Evolutionary conservation across 2,329 filamentous ascomycete genomes (phyloP).

Genomic region (Ascochyta rabiei): DNA sequence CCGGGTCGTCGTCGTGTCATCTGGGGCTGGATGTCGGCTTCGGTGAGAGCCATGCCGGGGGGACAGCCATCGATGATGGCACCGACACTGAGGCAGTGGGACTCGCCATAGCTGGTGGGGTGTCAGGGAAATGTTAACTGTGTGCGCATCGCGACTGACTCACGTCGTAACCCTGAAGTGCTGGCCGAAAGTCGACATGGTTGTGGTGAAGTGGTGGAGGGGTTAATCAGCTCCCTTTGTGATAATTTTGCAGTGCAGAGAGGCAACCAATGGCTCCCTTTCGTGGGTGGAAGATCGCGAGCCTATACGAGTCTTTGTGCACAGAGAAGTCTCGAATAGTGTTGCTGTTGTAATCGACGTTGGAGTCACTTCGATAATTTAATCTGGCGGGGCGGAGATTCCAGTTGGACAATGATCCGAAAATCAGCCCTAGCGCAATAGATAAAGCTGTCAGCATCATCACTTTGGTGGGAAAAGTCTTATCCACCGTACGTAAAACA

Average conservation of each 20-base stretch:
- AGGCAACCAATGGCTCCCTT: conserved; percentile 5
- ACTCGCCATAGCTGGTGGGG: conserved; percentile 72
- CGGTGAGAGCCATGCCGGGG: conserved; percentile 82
- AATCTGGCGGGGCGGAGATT: conserved; percentile 27
- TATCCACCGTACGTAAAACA: background rate
- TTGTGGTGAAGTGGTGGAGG: conserved; percentile 15
- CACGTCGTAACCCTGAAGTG: conserved; percentile 84
- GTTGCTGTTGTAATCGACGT: conserved; percentile 19
- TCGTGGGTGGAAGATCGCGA: background rate
- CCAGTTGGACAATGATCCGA: conserved; percentile 11
- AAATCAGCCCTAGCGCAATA: conserved; percentile 10
- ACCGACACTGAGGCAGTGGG: conserved; percentile 89
- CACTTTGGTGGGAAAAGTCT: background rate
- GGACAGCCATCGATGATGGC: conserved; percentile 95
- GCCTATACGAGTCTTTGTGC: background rate
- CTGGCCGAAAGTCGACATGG: conserved; percentile 78
- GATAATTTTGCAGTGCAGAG: background rate
- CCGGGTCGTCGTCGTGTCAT: conserved; percentile 89
- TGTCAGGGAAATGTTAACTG: conserved; percentile 17
- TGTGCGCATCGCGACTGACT: conserved; percentile 38
- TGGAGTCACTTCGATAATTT: conserved; percentile 31
- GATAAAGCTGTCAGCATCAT: no score
- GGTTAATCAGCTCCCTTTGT: conserved; percentile 10
- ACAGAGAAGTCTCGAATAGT: conserved; percentile 13
- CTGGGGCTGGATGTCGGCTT: conserved; percentile 90